A percentile compares a stretch with the other conserved stretches of the same genome.
Conservation (phyloP, 306 rosid genomes). For the Chamaecrista fasciculata region DNA sequence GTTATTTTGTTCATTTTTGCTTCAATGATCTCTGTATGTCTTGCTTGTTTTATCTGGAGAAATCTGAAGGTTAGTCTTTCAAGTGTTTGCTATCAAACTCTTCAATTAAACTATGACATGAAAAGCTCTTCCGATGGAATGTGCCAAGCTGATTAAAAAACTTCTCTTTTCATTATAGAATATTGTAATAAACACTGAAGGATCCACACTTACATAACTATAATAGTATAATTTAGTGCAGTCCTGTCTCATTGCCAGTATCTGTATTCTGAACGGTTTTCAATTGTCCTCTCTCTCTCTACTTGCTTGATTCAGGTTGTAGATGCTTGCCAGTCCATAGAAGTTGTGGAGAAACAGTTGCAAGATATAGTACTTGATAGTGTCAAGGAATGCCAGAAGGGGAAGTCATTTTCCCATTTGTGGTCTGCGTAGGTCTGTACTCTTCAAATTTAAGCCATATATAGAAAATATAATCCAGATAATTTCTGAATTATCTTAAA, state of each 20-base stretch:
- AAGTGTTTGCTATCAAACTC: background rate
- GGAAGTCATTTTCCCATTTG: slow-evolving; percentile 59
- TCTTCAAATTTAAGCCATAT: background rate
- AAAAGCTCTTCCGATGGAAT: background rate
- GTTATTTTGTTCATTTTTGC: background rate
- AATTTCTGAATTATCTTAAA: background rate
- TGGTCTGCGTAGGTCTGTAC: slow-evolving; percentile 43
- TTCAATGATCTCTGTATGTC: background rate
- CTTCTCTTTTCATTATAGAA: too few species aligned
- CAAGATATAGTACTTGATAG: slow-evolving; percentile 50
- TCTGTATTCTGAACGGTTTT: too few species aligned
- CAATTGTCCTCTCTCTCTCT: slow-evolving; percentile 1
- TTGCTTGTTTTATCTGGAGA: background rate
- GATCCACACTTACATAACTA: too few species aligned
- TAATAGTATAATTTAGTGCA: slow-evolving; percentile 6
- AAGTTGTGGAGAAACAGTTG: slow-evolving; percentile 73
- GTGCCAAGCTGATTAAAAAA: background rate
- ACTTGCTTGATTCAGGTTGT: slow-evolving; percentile 53
- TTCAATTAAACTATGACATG: background rate
- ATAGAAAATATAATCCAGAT: background rate
- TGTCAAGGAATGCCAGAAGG: slow-evolving; percentile 56
- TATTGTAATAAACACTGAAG: too few species aligned
- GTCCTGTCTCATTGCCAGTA: too few species aligned
- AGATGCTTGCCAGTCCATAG: slow-evolving; percentile 70
- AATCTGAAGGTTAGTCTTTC: too few species aligned